A percentile compares a stretch with the other conserved stretches of the same genome.
Evolutionary conservation across 2,329 filamentous ascomycete species (phyloP).

Genomic region (Botrytis paeoniae): DNA sequence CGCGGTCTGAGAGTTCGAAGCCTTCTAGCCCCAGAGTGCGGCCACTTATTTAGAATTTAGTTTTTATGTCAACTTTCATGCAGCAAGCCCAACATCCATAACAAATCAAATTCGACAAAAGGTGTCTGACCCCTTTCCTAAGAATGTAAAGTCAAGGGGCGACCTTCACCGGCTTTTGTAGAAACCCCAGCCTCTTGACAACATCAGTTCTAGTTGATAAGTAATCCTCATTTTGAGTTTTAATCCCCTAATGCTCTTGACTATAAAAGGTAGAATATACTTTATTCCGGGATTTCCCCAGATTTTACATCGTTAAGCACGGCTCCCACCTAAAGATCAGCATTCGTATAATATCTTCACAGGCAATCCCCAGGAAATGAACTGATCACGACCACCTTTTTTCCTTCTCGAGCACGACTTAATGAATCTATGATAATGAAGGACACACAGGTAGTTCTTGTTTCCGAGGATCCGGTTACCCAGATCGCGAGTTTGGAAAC

Average conservation of each 20-base stretch:
- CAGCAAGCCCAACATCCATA: not conserved
- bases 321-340: not conserved
- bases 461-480: not conserved
- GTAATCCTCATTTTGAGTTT: not conserved
- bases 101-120: slow-evolving; percentile 1
- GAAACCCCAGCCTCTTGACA: slow-evolving; percentile 8
- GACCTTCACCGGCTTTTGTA: not conserved
- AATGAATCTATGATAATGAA: not conserved
- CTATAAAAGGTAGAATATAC: not conserved
- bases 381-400: not conserved
- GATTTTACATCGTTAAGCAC: not conserved
- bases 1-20: not conserved
- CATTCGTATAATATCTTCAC: not conserved
- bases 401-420: not conserved
- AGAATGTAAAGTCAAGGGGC: not conserved
- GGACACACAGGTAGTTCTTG: not conserved
- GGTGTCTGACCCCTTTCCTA: not conserved
- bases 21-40: not conserved
- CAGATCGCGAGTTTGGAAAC: not conserved
- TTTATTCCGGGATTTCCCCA: slow-evolving; percentile 7
- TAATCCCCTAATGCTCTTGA: not conserved
- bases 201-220: not conserved
- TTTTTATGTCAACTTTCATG: not conserved
- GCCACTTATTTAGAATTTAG: not conserved
- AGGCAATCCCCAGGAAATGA: not conserved